Conservation (phyloP, 345 rosid genomes). For the Dipteronia sinensis region DNA sequence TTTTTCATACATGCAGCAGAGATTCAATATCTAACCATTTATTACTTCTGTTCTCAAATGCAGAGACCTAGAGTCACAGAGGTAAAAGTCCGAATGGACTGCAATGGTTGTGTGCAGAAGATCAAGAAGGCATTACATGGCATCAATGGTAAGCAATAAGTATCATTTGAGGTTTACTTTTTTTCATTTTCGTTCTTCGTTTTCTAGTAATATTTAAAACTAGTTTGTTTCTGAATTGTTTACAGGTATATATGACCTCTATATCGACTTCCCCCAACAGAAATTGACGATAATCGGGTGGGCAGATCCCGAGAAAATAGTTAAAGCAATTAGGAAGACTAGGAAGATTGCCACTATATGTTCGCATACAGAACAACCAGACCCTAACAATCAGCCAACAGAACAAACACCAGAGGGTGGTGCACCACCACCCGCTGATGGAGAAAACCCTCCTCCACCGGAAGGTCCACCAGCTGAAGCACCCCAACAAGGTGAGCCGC, state of each 20-base stretch:
- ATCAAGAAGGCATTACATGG: constrained; percentile 67
- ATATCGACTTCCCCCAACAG: constrained; percentile 62
- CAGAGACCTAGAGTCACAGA: constrained; percentile 67
- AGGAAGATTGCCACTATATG: constrained; percentile 65
- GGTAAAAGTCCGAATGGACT: constrained; percentile 76
- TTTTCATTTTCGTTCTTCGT: neutral
- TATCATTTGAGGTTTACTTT: neutral
- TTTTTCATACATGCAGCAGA: neutral
- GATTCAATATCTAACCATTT: constrained; percentile 16
- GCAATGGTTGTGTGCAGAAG: constrained; percentile 80
- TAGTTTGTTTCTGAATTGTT: neutral
- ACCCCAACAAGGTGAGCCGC: constrained; percentile 44
- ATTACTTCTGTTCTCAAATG: constrained; percentile 1
- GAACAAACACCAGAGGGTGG: constrained; percentile 41
- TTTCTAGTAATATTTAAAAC: neutral
- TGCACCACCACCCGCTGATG: constrained; percentile 34
- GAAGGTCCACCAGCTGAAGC: constrained; percentile 48
- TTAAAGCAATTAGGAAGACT: constrained; percentile 65
- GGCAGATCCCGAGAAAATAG: constrained; percentile 67
- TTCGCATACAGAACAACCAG: constrained; percentile 46
- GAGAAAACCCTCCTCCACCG: constrained; percentile 39
- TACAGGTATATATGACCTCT: constrained; percentile 63
- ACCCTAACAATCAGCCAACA: constrained; percentile 40
- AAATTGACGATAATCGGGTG: constrained; percentile 67
- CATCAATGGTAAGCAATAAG: constrained; percentile 49